These are phyloP conservation scores for Mycena rosella DNA, from an alignment of 768 basidiomycete species.

Conservation along the genomic window DNA sequence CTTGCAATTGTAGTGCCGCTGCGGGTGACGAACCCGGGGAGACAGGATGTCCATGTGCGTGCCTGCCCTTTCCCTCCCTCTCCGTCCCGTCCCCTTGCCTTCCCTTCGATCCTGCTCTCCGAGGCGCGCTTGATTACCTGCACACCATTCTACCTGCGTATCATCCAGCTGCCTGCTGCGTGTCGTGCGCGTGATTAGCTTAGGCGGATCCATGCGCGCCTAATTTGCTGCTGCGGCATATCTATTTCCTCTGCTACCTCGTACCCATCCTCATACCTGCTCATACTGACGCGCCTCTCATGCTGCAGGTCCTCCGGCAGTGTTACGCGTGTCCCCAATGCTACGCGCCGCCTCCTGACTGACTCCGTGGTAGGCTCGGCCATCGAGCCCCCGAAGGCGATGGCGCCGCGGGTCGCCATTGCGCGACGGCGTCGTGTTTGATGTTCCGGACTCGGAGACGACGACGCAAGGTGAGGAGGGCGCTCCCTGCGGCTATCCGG, in stretches of 20 bases:
- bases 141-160: background rate
- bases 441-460: background rate
- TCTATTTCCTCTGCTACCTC: background rate
- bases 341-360: slow-evolving; percentile 2
- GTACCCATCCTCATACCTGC: no score
- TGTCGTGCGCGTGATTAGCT: slow-evolving; percentile 9
- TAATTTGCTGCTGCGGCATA: slow-evolving; percentile 7
- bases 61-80: background rate
- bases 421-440: slow-evolving; percentile 29
- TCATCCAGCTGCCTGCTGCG: background rate
- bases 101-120: background rate
- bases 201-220: slow-evolving; percentile 11
- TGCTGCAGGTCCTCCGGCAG: slow-evolving; percentile 32
- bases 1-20: slow-evolving; percentile 31
- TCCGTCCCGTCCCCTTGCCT: no score
- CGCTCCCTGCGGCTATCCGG: background rate
- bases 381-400: background rate
- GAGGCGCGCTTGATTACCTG: slow-evolving; percentile 16
- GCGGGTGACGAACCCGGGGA: slow-evolving; percentile 34
- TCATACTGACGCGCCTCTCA: slow-evolving; percentile 13
- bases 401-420: slow-evolving; percentile 19
- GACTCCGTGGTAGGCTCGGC: background rate
- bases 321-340: slow-evolving; percentile 2
- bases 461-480: slow-evolving; percentile 8
- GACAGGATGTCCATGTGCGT: slow-evolving; percentile 37